Conservation (phyloP, 495 filamentous ascomycete species). For the Podospora pseudopauciseta region DNA sequence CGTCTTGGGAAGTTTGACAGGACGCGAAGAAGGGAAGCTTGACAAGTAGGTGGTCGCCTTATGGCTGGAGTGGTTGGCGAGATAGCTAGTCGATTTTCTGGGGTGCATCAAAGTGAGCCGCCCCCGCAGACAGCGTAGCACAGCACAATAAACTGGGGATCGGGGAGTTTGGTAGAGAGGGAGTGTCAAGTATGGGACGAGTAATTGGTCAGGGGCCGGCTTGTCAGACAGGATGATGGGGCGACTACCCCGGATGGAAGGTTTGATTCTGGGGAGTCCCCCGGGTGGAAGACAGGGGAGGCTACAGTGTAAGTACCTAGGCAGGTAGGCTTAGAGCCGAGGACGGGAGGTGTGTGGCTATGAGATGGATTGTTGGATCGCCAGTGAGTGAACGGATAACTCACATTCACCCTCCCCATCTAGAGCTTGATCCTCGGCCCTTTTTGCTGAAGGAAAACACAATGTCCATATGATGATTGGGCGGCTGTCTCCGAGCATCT, state of each 20-base stretch:
- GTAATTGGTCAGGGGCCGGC: slow-evolving; percentile 16
- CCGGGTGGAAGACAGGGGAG: slow-evolving; percentile 9
- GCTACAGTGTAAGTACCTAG: no score
- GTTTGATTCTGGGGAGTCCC: background rate
- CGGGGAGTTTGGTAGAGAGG: slow-evolving; percentile 8
- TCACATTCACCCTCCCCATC: slow-evolving; percentile 13
- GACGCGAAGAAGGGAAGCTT: background rate
- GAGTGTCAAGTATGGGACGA: slow-evolving; percentile 14
- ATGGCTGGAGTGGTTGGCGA: slow-evolving; percentile 1
- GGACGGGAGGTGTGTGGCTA: slow-evolving; percentile 15
- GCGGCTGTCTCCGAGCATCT: no score
- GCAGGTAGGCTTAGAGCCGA: slow-evolving; percentile 2
- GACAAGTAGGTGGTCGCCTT: background rate
- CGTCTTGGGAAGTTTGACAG: background rate
- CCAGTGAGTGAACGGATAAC: slow-evolving; percentile 13
- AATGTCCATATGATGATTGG: background rate
- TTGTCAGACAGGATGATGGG: slow-evolving; percentile 15
- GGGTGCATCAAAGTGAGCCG: slow-evolving; percentile 16
- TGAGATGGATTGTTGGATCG: background rate
- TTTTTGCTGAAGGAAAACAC: background rate
- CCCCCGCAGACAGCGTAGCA: slow-evolving; percentile 17
- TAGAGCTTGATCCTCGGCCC: background rate
- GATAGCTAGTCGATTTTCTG: slow-evolving; percentile 7
- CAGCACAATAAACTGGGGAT: slow-evolving; percentile 8
- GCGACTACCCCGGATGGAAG: slow-evolving; percentile 6